Conservation (phyloP, 1,139 yeast species). For the Sugiyamaella sp. region DNA sequence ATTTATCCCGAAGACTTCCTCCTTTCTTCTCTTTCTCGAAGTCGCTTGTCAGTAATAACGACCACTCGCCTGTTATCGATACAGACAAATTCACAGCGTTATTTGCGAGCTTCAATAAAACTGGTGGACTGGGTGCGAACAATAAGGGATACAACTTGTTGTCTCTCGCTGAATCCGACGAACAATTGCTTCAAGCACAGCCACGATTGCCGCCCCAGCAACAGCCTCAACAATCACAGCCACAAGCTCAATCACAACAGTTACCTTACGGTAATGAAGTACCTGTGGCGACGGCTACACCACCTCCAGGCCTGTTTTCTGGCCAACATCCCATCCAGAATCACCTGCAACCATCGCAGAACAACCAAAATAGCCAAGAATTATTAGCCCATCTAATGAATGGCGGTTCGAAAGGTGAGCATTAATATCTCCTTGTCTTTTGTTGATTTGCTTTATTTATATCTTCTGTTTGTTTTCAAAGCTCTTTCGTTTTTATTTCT, state of each 20-base stretch:
- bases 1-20: slow-evolving; percentile 40
- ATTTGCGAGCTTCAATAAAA: slow-evolving; percentile 23
- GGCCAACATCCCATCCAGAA: slow-evolving; percentile 25
- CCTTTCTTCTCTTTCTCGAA: slow-evolving; percentile 49
- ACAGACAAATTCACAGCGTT: slow-evolving; percentile 21
- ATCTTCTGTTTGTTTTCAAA: slow-evolving; percentile 12
- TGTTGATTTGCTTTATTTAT: slow-evolving; percentile 7
- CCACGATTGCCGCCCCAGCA: slow-evolving; percentile 10
- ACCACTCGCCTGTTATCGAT: slow-evolving; percentile 1
- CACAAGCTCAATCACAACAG: neutral
- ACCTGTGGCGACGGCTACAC: slow-evolving; percentile 28
- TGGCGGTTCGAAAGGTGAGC: slow-evolving; percentile 36
- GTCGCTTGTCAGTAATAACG: slow-evolving; percentile 34
- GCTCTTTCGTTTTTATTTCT: slow-evolving; percentile 18
- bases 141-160: slow-evolving; percentile 15
- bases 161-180: slow-evolving; percentile 13
- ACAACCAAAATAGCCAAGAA: slow-evolving; percentile 42
- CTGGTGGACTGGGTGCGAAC: slow-evolving; percentile 21
- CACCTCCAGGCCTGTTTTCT: slow-evolving; percentile 40
- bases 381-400: slow-evolving; percentile 45
- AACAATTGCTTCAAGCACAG: slow-evolving; percentile 13
- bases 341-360: slow-evolving; percentile 26
- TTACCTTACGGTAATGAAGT: slow-evolving; percentile 8
- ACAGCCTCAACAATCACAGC: slow-evolving; percentile 9
- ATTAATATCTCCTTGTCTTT: slow-evolving; percentile 17